Conservation (phyloP, 495 filamentous ascomycete species). For the Neurospora cerealis region DNA sequence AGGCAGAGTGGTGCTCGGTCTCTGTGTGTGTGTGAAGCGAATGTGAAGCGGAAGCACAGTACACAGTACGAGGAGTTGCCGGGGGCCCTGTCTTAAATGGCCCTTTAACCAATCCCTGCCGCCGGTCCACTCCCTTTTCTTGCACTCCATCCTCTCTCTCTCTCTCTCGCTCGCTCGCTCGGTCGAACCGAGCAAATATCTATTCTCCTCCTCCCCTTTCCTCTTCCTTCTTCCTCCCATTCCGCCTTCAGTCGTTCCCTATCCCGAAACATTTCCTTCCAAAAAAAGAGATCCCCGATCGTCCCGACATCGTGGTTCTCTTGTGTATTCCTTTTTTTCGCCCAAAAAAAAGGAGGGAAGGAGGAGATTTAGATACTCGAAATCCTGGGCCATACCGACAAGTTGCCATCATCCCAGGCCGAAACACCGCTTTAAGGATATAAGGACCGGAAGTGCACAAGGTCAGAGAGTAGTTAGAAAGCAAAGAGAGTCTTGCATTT, state of each 20-base stretch:
- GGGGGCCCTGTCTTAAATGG: constrained; percentile 41
- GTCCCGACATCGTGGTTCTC: constrained; percentile 3
- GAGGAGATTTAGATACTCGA: constrained; percentile 24
- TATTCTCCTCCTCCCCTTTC: constrained; percentile 42
- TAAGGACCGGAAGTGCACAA: constrained; percentile 11
- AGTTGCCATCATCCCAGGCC: constrained; percentile 11
- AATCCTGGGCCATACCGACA: constrained; percentile 22
- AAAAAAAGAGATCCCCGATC: constrained; percentile 9
- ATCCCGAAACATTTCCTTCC: constrained; percentile 36
- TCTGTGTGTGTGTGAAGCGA: not conserved
- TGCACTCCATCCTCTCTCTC: constrained; percentile 45
- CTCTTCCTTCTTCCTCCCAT: constrained; percentile 36
- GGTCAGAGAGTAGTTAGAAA: not conserved
- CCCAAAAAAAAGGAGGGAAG: constrained; percentile 30
- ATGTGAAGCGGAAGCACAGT: not conserved
- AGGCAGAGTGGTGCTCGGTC: not conserved
- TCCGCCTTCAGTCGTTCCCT: constrained; percentile 47
- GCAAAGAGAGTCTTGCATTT: not conserved
- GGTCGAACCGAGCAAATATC: constrained; percentile 41
- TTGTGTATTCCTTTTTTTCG: constrained; percentile 23
- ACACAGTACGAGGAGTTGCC: constrained; percentile 4
- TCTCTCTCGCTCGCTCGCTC: not conserved
- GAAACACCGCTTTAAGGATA: constrained; percentile 3
- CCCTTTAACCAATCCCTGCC: constrained; percentile 37
- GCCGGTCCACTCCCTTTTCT: constrained; percentile 43